These are phyloP conservation scores for Kwoniella pini DNA, from an alignment of 768 basidiomycete species.

Conservation along the genomic window DNA sequence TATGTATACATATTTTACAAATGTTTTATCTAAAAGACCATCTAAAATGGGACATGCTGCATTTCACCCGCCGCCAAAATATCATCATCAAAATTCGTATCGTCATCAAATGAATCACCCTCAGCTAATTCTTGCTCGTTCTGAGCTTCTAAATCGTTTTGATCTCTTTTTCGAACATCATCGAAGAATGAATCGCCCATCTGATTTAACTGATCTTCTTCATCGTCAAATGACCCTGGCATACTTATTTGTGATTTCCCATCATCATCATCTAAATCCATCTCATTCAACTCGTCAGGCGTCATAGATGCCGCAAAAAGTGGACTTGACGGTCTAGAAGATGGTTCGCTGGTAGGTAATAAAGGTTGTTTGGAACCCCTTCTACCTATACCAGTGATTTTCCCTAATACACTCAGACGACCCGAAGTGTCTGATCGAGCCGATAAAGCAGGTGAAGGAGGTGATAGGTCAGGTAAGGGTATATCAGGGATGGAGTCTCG, in stretches of 20 bases:
- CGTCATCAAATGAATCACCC: slow-evolving; percentile 55
- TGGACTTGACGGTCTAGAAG: slow-evolving; percentile 65
- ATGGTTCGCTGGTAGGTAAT: slow-evolving; percentile 33
- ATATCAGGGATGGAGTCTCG: slow-evolving; percentile 75
- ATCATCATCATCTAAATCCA: slow-evolving; percentile 36
- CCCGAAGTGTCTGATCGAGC: slow-evolving; percentile 77
- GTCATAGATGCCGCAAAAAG: slow-evolving; percentile 71
- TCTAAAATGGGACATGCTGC: slow-evolving; percentile 59
- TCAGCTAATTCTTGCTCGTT: slow-evolving; percentile 28
- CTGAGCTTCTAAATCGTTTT: slow-evolving; percentile 36
- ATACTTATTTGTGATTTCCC: slow-evolving; percentile 71
- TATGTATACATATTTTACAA: background rate
- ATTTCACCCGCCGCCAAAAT: slow-evolving; percentile 78
- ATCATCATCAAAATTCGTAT: slow-evolving; percentile 74
- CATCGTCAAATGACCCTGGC: slow-evolving; percentile 71
- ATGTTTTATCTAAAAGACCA: background rate
- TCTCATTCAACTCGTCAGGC: slow-evolving; percentile 53
- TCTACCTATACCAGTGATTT: slow-evolving; percentile 51
- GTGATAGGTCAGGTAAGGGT: slow-evolving; percentile 59
- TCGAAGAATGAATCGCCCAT: slow-evolving; percentile 13
- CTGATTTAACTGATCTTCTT: slow-evolving; percentile 57
- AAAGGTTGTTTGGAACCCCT: slow-evolving; percentile 47
- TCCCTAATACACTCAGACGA: slow-evolving; percentile 53
- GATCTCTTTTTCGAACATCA: background rate
- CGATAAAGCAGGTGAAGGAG: slow-evolving; percentile 90